A percentile compares a stretch with the other conserved stretches of the same genome.
phyloP scores from a whole-genome alignment of 345 rosid species.

The Lepidium didymum region DNA sequence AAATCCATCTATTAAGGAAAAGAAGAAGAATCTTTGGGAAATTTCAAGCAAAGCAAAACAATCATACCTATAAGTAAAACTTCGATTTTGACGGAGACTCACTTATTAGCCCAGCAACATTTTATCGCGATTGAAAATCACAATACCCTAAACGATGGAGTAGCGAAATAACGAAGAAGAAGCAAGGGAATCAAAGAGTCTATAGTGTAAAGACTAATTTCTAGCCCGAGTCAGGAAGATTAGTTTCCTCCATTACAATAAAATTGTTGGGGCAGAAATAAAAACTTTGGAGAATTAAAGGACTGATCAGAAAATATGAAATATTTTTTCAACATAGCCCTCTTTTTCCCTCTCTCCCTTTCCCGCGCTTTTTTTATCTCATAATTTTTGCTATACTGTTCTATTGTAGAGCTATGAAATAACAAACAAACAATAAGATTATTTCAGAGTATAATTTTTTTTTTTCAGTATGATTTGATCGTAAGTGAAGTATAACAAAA shows the following conservation, averaged over 20 bases:
- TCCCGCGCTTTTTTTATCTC: slow-evolving; percentile 4
- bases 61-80: not conserved
- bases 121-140: not conserved
- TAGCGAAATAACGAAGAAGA: not conserved
- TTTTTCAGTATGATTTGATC: not conserved
- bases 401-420: too few relatives aligned
- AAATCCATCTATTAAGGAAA: not conserved
- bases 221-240: not conserved
- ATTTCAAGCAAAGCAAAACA: not conserved
- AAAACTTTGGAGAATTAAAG: not conserved
- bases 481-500: not conserved
- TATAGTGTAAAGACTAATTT: not conserved
- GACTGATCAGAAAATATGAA: not conserved
- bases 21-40: not conserved
- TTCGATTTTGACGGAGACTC: slow-evolving; percentile 3
- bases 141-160: not conserved
- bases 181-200: not conserved
- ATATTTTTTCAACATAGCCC: not conserved
- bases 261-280: not conserved
- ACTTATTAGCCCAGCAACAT: not conserved
- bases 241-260: not conserved
- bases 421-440: too few relatives aligned
- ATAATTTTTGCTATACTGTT: too few relatives aligned
- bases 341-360: slow-evolving; percentile 10
- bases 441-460: too few relatives aligned